These are phyloP conservation scores for Suillus subluteus DNA, from an alignment of 768 basidiomycete species.

Conservation along the genomic window DNA sequence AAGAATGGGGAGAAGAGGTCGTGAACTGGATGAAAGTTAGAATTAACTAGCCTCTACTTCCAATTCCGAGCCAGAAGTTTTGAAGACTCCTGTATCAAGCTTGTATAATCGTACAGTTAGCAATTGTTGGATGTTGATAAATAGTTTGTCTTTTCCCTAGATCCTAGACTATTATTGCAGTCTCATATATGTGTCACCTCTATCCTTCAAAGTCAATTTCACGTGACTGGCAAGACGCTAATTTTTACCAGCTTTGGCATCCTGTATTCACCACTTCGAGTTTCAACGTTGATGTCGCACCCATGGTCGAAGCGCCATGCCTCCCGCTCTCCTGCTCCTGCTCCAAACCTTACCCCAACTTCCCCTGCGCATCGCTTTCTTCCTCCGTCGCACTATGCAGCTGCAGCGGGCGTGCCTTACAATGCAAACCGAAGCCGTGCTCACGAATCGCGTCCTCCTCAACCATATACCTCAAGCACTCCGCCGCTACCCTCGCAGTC, in stretches of 20 bases:
- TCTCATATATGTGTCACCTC: not conserved
- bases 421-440: slow-evolving; percentile 12
- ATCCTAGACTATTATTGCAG: not conserved
- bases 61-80: not conserved
- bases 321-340: slow-evolving; percentile 46
- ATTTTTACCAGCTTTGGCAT: not conserved
- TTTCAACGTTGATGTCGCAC: slow-evolving; percentile 13
- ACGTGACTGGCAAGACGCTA: slow-evolving; percentile 3
- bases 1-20: slow-evolving; percentile 62
- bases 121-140: not conserved
- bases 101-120: not conserved
- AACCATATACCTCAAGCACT: not conserved
- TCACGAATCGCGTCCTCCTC: not conserved
- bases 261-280: not conserved
- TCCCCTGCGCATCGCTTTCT: slow-evolving; percentile 45
- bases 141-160: not conserved
- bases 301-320: slow-evolving; percentile 33
- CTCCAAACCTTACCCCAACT: slow-evolving; percentile 31
- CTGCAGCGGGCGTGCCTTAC: slow-evolving; percentile 46
- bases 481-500: slow-evolving; percentile 14
- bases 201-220: not conserved
- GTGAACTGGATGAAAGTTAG: slow-evolving; percentile 36
- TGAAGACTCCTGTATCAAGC: not conserved
- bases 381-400: slow-evolving; percentile 61
- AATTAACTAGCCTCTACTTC: slow-evolving; percentile 9